Conservation (phyloP, 345 rosid genomes). For the Iberis pinnata region DNA sequence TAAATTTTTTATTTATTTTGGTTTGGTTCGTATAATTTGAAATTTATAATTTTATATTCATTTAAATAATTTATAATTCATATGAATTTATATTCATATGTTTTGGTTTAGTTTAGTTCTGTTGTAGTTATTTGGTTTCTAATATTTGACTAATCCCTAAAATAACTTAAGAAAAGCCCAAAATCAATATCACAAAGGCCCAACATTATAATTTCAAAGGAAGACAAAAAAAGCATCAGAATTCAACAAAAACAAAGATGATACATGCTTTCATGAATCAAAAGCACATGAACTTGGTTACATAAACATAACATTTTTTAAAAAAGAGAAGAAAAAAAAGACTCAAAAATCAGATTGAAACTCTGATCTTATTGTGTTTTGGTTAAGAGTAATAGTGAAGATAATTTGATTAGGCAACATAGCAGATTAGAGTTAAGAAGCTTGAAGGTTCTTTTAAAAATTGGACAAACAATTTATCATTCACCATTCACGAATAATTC, state of each 20-base stretch:
- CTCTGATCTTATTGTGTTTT: constrained; percentile 20
- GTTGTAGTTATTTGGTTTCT: too few relatives aligned
- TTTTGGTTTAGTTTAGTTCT: too few relatives aligned
- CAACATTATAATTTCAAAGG: constrained; percentile 11
- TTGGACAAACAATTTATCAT: constrained; percentile 66
- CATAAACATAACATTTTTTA: not conserved
- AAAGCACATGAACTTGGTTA: constrained; percentile 10
- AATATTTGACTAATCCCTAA: too few relatives aligned
- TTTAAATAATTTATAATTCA: too few relatives aligned
- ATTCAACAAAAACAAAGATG: constrained; percentile 14
- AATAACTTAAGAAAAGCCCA: too few relatives aligned
- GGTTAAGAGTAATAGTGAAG: not conserved
- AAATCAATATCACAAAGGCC: constrained; percentile 8
- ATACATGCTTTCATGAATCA: constrained; percentile 10
- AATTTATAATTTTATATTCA: too few relatives aligned
- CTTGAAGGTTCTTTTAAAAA: constrained; percentile 70
- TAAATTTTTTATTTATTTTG: too few relatives aligned
- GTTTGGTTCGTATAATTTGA: too few relatives aligned
- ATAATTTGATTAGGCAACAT: constrained; percentile 31
- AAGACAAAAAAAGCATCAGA: not conserved
- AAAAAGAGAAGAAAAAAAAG: not conserved
- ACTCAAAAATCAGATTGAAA: constrained; percentile 21
- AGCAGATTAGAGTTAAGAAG: constrained; percentile 79
- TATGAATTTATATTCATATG: too few relatives aligned
- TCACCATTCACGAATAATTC: too few relatives aligned